Base-by-base conservation (phyloP, 1,284 basidiomycete species). In the Cryptococcus sp. region DNA sequence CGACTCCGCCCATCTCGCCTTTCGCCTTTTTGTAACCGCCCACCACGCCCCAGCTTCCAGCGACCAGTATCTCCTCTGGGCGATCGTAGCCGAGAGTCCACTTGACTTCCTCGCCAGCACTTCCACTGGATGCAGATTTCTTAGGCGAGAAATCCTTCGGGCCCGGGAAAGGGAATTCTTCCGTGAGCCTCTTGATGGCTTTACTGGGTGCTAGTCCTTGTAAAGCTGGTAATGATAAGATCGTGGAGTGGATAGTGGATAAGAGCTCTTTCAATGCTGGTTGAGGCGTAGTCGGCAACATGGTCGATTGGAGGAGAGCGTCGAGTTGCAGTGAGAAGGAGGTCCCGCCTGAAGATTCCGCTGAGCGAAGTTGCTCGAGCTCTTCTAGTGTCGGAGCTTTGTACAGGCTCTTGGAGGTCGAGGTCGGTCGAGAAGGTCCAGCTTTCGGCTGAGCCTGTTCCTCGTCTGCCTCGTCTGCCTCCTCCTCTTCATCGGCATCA, bases 221-320 rank as follows among this genome's bases (percentile, higher is more conserved):
- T 7, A 91, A 77, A 1, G 81, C 77, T 23, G 82, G 82, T 13
- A 94, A 79, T 55, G 68, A 58, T 47, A 80, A 72, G 25, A 78
- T 68, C 30, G 88, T 89, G 19, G 88, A 89, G 52, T 87, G 85
- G 25, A 93, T 81, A 64, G 88, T 87, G 5, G 89, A 88, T 11
- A 95, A 81, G 8, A 95, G 81, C 0, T 85, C 85, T 63, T 92
- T 89, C 62, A 94, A 66, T 3, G 55, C 54, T 0, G 72, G 50
- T 7, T 66, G 55, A 7, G 69, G 68, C 3, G 66, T 63, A 3
- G 58, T 27, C 10, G 72, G 60, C 81, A 96, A 91, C 1, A 91
- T 84, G 54, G 84, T 89, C 0, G 91, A 93, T 67, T 85, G 83
- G 72, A 89, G 91, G 17, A 96, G 81, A 58, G 92, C 87, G 25